Percentiles rank a stretch among this genome's conserved stretches.
phyloP scores from a whole-genome alignment of 2,329 filamentous ascomycete genomes.

The Trichoderma brevicompactum region DNA sequence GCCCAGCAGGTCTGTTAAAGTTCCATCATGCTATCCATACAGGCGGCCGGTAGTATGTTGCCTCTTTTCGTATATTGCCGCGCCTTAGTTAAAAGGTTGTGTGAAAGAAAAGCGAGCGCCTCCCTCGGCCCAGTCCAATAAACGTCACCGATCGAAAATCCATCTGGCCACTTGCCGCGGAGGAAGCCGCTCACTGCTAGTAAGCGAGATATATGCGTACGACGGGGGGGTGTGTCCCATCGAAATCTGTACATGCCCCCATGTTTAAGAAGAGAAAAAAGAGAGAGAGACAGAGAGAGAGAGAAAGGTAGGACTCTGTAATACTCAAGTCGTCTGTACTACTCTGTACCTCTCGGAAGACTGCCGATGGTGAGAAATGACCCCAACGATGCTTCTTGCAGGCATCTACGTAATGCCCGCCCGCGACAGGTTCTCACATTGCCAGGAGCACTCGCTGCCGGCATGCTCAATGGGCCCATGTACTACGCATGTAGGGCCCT shows the following conservation, averaged over 20 bases:
- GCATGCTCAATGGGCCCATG: background rate
- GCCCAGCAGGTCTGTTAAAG: no score
- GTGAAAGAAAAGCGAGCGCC: background rate
- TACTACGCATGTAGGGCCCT: background rate
- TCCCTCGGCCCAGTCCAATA: background rate
- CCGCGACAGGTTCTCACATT: no score
- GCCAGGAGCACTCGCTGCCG: background rate
- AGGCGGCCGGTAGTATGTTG: background rate
- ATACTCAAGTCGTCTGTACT: background rate
- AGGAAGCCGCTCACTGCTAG: background rate
- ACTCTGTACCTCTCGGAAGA: constrained; percentile 4
- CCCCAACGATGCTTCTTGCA: no score
- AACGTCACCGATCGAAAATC: background rate
- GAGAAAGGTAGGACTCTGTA: no score
- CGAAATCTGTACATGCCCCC: background rate
- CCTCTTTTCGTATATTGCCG: constrained; percentile 15
- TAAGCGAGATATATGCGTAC: constrained; percentile 8
- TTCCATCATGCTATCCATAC: no score
- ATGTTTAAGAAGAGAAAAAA: background rate
- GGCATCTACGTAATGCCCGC: no score
- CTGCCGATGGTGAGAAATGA: background rate
- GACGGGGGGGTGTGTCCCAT: background rate
- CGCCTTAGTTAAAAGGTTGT: background rate
- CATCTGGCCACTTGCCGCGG: background rate
- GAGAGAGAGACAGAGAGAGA: no score